Base-by-base conservation (phyloP, 1,284 basidiomycete genomes). In the Trichosporon ovoides region DNA sequence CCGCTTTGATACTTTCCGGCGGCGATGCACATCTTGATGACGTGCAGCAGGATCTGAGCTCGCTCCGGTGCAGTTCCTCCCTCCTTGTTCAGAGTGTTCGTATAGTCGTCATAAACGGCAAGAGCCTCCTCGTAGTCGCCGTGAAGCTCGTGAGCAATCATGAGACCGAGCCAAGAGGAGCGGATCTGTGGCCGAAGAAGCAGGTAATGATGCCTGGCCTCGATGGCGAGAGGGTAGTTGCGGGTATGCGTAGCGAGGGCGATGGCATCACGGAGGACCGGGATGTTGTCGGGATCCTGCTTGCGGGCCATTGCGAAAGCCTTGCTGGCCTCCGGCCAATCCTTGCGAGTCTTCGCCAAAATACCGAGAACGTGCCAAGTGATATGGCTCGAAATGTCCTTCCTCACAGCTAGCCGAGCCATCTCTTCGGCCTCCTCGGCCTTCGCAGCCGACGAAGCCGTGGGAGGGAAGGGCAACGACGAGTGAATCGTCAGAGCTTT, bases 311-410 rank as follows among this genome's bases (percentile, higher is more conserved):
- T 80, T 10, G 72, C 72, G 66, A 83, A 83, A 60, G 81, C 81
- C 65, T 80, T 77, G 66, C 78, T 72, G 20, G 82, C 81, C 68
- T 82, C 80, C 31, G 76, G 74, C 70, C 79, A 83, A 67, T 82
- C 80, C 62, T 80, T 80, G 62, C 81, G 63, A 12, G 66, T 64
- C 76, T 93, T 91, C 72, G 92, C 88, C 34, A 95, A 84, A 68
- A 97, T 86, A 46, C 93, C 96, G 70, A 93, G 89, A 61, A 98
- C 94, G 75, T 99, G 96, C 95, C 96, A 98, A 71, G 88, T 89
- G 71, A 99, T 97, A 73, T 98, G 95, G 22, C 89, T 93, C 36
- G 86, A 89, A 60, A 95, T 81, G 79, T 98, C 93, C 61, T 88
- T 83, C 59, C 87, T 85, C 63, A 96, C 83, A 49, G 91, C 96